These are phyloP conservation scores for Penicillium sp. DNA, from an alignment of 2,329 filamentous ascomycete genomes.

Conservation along the genomic window DNA sequence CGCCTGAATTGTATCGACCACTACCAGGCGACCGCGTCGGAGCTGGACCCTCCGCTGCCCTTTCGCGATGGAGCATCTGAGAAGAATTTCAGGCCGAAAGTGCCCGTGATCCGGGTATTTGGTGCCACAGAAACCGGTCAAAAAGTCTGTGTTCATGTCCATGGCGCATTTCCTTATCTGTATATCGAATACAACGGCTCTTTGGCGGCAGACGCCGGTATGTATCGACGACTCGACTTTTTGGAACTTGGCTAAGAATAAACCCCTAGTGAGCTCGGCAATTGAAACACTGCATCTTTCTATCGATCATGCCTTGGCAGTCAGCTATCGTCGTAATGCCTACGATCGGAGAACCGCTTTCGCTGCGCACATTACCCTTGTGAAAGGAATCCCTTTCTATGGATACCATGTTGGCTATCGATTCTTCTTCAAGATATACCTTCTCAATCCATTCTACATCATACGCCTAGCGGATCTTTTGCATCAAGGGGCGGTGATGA, in stretches of 20 bases:
- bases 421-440: constrained; percentile 89
- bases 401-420: constrained; percentile 90
- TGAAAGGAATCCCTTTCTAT: constrained; percentile 93
- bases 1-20: constrained; percentile 94
- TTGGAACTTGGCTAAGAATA: constrained; percentile 11
- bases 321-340: constrained; percentile 73
- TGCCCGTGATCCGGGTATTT: constrained; percentile 85
- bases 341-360: constrained; percentile 64
- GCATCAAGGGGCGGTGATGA: constrained; percentile 81
- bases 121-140: constrained; percentile 90
- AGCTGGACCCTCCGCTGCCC: constrained; percentile 72
- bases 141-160: constrained; percentile 91
- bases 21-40: constrained; percentile 74
- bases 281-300: constrained; percentile 74
- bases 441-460: constrained; percentile 81
- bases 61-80: constrained; percentile 57
- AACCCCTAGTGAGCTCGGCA: constrained; percentile 60
- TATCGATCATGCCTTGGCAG: constrained; percentile 82
- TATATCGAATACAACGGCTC: constrained; percentile 78
- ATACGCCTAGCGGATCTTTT: constrained; percentile 81
- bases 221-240: constrained; percentile 22
- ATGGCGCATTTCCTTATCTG: constrained; percentile 93
- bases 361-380: constrained; percentile 82
- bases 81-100: constrained; percentile 59
- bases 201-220: constrained; percentile 62